Conservation (phyloP, 768 basidiomycete genomes). For the Suillus ampliporus region DNA sequence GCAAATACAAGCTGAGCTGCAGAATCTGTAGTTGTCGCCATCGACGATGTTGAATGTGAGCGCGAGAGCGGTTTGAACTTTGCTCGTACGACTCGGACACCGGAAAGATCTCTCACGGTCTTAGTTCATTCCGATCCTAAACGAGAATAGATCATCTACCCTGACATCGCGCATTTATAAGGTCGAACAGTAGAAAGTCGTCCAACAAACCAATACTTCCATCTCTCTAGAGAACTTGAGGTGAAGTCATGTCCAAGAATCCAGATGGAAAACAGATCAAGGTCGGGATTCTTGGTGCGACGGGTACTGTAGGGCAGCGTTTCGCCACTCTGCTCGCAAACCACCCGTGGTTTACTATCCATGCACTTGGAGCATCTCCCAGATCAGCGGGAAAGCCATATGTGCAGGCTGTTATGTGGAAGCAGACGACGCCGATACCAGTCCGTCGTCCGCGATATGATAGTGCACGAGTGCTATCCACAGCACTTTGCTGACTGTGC, state of each 20-base stretch:
- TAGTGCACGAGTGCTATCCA: constrained; percentile 79
- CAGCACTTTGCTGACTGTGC: constrained; percentile 80
- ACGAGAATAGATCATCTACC: not conserved
- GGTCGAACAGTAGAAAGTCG: constrained; percentile 1
- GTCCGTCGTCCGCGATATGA: constrained; percentile 51
- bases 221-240: constrained; percentile 8
- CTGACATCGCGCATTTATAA: not conserved
- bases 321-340: constrained; percentile 87
- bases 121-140: not conserved
- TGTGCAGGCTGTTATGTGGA: constrained; percentile 79
- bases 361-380: constrained; percentile 87
- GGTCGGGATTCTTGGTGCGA: constrained; percentile 87
- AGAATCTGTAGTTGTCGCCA: constrained; percentile 54
- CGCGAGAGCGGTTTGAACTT: not conserved
- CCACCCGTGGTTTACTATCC: constrained; percentile 91
- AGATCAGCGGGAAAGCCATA: constrained; percentile 89
- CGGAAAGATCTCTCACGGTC: constrained; percentile 4
- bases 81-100: constrained; percentile 2
- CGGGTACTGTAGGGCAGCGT: constrained; percentile 94
- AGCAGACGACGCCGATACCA: constrained; percentile 83
- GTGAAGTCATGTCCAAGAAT: constrained; percentile 25
- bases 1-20: constrained; percentile 67
- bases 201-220: not conserved
- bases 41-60: constrained; percentile 34
- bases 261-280: constrained; percentile 36